A percentile compares a stretch with the other conserved stretches of the same genome.
phyloP scores from a whole-genome alignment of 768 basidiomycete species.

The Tylopilus cervinicoccineus region DNA sequence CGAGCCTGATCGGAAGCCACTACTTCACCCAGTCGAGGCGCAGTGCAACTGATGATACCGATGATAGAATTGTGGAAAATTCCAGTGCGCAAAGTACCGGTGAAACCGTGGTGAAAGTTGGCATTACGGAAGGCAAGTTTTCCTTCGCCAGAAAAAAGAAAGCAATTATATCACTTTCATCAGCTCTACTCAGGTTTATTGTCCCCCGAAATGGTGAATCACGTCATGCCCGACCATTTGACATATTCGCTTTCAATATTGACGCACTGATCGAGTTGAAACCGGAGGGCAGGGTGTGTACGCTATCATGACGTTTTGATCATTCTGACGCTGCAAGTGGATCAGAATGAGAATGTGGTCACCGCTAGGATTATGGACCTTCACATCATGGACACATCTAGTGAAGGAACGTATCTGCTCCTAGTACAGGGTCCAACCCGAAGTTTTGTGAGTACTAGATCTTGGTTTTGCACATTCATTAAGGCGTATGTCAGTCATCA shows the following conservation, averaged over 20 bases:
- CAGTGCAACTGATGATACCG: slow-evolving; percentile 38
- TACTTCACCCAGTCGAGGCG: slow-evolving; percentile 53
- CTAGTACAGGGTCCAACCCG: slow-evolving; percentile 54
- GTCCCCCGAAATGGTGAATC: slow-evolving; percentile 43
- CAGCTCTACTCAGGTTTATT: slow-evolving; percentile 42
- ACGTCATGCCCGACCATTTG: slow-evolving; percentile 42
- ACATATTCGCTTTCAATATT: slow-evolving; percentile 57
- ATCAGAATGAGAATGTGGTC: slow-evolving; percentile 67
- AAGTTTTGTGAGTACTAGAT: slow-evolving; percentile 47
- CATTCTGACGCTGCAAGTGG: slow-evolving; percentile 4
- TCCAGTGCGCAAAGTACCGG: slow-evolving; percentile 22
- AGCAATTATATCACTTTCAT: background rate
- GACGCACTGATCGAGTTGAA: slow-evolving; percentile 63
- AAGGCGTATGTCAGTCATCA: slow-evolving; percentile 28
- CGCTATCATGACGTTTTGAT: background rate
- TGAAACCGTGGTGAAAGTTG: slow-evolving; percentile 49
- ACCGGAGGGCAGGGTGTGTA: slow-evolving; percentile 63
- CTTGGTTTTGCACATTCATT: background rate
- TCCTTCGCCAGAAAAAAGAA: background rate
- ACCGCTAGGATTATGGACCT: slow-evolving; percentile 63
- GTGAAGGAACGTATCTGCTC: slow-evolving; percentile 34
- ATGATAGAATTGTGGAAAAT: slow-evolving; percentile 35
- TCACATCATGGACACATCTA: slow-evolving; percentile 45
- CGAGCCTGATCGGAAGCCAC: slow-evolving; percentile 75
- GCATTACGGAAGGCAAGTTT: slow-evolving; percentile 40